Evolutionary conservation across 2,329 filamentous ascomycete genomes (phyloP), one percentile per base, ranked within the genome.

Genomic region (Fusarium ramigenum): DNA sequence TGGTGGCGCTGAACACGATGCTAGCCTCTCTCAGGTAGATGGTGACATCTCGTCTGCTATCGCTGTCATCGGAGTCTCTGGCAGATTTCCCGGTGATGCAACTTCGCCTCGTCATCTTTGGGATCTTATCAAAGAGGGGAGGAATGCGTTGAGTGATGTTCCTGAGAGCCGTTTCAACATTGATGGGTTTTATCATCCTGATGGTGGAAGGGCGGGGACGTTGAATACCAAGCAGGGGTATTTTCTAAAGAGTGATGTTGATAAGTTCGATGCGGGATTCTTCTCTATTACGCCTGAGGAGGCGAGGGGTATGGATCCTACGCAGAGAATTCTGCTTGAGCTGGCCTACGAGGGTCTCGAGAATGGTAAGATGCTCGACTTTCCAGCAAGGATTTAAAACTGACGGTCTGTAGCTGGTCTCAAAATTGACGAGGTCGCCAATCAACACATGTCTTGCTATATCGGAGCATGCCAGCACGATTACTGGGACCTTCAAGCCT

Each of bases 401-500:
- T 53, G 2, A 53, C 4, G 2, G 12, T 7, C 3, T n/a, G 18
- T 42, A 56, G 52, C 52, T 30, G 52, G 52, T 19, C 52, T 56
- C 11, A 63, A 63, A 34, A 36, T 57, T 4, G 60, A 57, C 9
- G 21, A 63, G 36, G 60, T 57, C 19, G 30, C 60, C 25, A 40
- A 63, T 50, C 47, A 61, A 10, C 47, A 40, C 60, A 63, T 63
- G 60, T 57, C 60, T 2, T 63, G 60, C 25, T 63, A 57, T 16
- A 42, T 63, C 19, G 60, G 60, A 46, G 60, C 60, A 18, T 63
- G 50, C 21, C 60, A 63, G 39, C 60, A 57, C 21, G 60, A 63
- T 21, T 63, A 63, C 39, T 63, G 60, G 60, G 60, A 63, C 18
- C 52, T 63, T 11, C 60, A 63, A 39, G 50, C 60, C 19, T 57